phyloP scores from a whole-genome alignment of 2,329 filamentous ascomycete species.

The Cytospora paraplurivora region DNA sequence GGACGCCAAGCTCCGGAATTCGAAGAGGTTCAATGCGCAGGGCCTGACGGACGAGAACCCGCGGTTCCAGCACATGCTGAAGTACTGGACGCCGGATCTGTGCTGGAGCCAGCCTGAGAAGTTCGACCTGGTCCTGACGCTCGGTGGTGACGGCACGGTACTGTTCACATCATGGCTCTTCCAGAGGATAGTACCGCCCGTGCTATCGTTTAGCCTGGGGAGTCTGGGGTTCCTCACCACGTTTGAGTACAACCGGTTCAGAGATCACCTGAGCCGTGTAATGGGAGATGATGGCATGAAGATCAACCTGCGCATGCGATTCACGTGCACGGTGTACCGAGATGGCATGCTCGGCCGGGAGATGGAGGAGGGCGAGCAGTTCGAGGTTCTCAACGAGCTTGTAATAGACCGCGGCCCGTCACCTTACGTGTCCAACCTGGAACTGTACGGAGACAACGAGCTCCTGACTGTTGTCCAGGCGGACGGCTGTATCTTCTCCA shows the following conservation, averaged over 20 bases:
- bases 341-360: conserved; percentile 62
- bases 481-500: conserved; percentile 97
- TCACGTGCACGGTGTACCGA: conserved; percentile 96
- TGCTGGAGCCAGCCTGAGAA: conserved; percentile 94
- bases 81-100: conserved; percentile 94
- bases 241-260: conserved; percentile 86
- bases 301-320: conserved; percentile 96
- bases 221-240: conserved; percentile 87
- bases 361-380: conserved; percentile 87
- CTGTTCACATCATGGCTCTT: conserved; percentile 92
- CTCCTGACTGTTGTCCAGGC: conserved; percentile 94
- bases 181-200: conserved; percentile 82
- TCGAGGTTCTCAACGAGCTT: conserved; percentile 96
- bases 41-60: conserved; percentile 73
- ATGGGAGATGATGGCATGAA: conserved; percentile 97
- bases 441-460: conserved; percentile 93
- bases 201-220: conserved; percentile 81
- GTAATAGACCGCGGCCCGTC: conserved; percentile 97
- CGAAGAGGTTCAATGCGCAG: conserved; percentile 81
- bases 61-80: conserved; percentile 79
- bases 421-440: conserved; percentile 94
- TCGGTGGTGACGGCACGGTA: conserved; percentile 85
- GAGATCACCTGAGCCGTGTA: conserved; percentile 79
- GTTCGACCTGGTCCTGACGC: conserved; percentile 89
- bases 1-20: conserved; percentile 89